A percentile compares a stretch with the other conserved stretches of the same genome.
phyloP scores from a whole-genome alignment of 176 grass and related monocot species.

The Rhynchospora pubera region DNA sequence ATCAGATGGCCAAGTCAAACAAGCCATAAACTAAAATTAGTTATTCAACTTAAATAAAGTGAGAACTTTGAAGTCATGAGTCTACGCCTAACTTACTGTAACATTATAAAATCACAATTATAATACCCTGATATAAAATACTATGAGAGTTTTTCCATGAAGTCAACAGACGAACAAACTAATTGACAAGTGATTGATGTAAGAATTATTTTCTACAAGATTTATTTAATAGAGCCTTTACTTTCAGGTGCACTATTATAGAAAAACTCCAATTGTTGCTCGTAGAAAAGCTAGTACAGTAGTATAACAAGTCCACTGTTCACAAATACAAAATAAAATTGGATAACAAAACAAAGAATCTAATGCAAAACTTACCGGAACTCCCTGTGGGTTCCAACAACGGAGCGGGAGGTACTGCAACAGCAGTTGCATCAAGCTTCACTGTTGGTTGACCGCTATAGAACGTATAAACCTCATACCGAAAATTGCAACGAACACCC shows the following conservation, averaged over 20 bases:
- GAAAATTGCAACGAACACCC: slow-evolving; percentile 32
- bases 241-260: not conserved
- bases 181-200: not conserved
- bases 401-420: not conserved
- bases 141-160: not conserved
- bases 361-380: not conserved
- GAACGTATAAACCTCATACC: slow-evolving; percentile 40
- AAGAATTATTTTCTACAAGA: not conserved
- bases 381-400: not conserved
- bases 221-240: not conserved
- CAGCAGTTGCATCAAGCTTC: slow-evolving; percentile 7
- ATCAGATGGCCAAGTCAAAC: not conserved
- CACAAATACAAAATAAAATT: not conserved
- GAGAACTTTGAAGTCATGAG: too few species aligned
- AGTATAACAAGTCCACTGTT: not conserved
- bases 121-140: too few species aligned
- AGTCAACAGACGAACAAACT: not conserved
- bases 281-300: not conserved
- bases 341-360: too few species aligned
- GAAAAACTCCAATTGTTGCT: not conserved
- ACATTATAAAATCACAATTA: too few species aligned
- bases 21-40: not conserved
- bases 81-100: too few species aligned
- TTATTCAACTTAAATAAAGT: too few species aligned
- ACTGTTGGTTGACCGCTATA: slow-evolving; percentile 35